Base-by-base conservation (phyloP, 2,329 filamentous ascomycete species). In the Colletotrichum neosansevieriae region DNA sequence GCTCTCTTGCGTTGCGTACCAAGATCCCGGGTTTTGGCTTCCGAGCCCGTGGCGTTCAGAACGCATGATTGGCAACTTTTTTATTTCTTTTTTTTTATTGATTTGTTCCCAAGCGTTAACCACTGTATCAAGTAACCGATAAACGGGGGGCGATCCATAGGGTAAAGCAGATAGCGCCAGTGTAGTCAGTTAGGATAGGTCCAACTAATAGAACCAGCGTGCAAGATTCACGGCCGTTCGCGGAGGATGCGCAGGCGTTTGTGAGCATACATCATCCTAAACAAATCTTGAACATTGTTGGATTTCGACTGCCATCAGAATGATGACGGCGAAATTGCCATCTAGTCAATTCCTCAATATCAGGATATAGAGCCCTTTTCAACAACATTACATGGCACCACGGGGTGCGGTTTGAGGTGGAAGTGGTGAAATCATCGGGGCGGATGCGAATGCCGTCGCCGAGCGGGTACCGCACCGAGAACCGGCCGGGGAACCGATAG, bases 1-100 rank as follows among this genome's bases (percentile, higher is more conserved):
- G 94, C 77, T 95, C 92, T 81, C 79, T 97, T 74, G 84, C 89
- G 57, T 79, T 98, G 81, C 87, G 90, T 76, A 85, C 78, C 62
- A 71, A 76, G 56, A 66, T 85, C 11, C 81, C 82, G 9, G 73
- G 78, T 21, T 40, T 86, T 10, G 84, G 84, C 2, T 87, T 84
- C 73, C 76, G 81, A 66, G 75, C 76, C 38, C 76, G 72, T 0
- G 34, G 51, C 1, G 15, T 54, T 19, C 42, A 12, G 17, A n/a
- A 45, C n/a, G 15, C 42, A 9, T 45, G 42, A 13, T 54, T 2
- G 13, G 0, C 15, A 17, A 49, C 24, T 15, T 21, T 49, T 19
- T 21, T 21, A 2, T 54, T 6, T 54, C 2, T 34, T 3, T 12
- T 34, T 15, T 17, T 36, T 38, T 36, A 24, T 54, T 54, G 29